Evolutionary conservation across 2,329 filamentous ascomycete genomes (phyloP).

Genomic region (Arthrobotrys megalospora): DNA sequence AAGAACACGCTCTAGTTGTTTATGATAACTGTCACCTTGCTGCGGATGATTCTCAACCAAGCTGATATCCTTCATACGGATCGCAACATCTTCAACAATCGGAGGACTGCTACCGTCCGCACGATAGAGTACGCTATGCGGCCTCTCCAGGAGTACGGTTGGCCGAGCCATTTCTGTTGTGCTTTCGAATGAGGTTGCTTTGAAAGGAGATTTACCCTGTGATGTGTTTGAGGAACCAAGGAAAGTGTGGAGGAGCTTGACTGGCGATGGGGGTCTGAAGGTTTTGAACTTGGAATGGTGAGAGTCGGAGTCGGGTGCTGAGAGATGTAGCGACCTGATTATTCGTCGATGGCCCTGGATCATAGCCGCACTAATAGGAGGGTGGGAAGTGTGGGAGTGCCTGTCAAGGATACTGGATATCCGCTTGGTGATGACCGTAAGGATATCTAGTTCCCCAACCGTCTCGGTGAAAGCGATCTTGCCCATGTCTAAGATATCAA

Average conservation of each 20-base stretch:
- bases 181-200: conserved; percentile 59
- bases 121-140: conserved; percentile 59
- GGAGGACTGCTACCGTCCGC: conserved; percentile 37
- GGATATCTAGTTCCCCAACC: conserved; percentile 49
- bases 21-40: conserved; percentile 62
- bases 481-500: conserved; percentile 59
- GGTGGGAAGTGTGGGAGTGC: conserved; percentile 50
- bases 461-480: conserved; percentile 58
- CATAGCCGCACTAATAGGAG: conserved; percentile 52
- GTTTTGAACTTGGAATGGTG: conserved; percentile 58
- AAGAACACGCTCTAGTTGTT: conserved; percentile 63
- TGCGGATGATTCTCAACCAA: conserved; percentile 55
- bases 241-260: conserved; percentile 58
- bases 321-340: conserved; percentile 50
- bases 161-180: conserved; percentile 55
- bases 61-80: conserved; percentile 59
- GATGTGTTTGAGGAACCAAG: conserved; percentile 45
- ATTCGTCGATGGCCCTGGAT: conserved; percentile 58
- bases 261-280: conserved; percentile 55
- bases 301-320: conserved; percentile 35
- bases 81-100: conserved; percentile 43
- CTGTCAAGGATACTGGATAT: conserved; percentile 55
- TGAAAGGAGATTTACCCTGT: conserved; percentile 50
- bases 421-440: conserved; percentile 51
- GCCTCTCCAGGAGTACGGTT: conserved; percentile 56